Percentiles rank a stretch among this genome's conserved stretches.
Conservation (phyloP, 2,329 filamentous ascomycete species). For the Penicillium thymicola region DNA sequence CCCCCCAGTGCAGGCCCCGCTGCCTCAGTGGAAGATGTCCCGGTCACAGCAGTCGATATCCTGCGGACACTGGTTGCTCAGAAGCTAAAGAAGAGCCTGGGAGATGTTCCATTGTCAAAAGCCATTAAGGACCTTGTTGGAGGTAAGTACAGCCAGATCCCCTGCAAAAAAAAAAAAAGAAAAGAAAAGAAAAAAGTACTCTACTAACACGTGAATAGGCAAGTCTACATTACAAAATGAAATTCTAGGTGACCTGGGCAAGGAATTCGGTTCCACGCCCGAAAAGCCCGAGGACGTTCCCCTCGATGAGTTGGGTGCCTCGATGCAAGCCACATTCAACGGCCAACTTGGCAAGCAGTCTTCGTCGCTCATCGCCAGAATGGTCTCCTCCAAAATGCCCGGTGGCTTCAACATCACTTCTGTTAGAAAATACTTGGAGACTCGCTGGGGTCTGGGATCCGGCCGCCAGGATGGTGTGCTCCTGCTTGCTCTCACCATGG, state of each 20-base stretch:
- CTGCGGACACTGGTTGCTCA: constrained; percentile 87
- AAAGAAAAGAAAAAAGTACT: too few species aligned
- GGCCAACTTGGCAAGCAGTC: constrained; percentile 97
- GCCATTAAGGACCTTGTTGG: constrained; percentile 98
- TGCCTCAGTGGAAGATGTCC: constrained; percentile 78
- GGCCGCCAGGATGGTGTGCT: constrained; percentile 91
- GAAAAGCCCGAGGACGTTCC: constrained; percentile 98
- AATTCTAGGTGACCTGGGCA: constrained; percentile 94
- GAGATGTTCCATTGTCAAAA: constrained; percentile 88
- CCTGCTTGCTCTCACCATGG: constrained; percentile 85
- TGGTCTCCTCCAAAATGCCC: constrained; percentile 99
- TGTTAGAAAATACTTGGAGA: constrained; percentile 91
- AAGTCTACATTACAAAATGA: constrained; percentile 99
- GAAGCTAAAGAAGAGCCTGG: constrained; percentile 91
- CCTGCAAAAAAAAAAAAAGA: background rate
- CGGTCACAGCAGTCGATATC: constrained; percentile 85
- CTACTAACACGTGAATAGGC: constrained; percentile 52
- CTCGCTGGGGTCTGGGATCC: constrained; percentile 80
- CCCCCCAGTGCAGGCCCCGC: constrained; percentile 77
- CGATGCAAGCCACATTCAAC: constrained; percentile 99
- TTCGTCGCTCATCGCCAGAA: constrained; percentile 82
- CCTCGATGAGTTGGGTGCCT: constrained; percentile 86
- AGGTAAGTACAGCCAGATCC: constrained; percentile 59
- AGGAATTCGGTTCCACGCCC: constrained; percentile 96
- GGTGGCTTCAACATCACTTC: constrained; percentile 98